phyloP scores from a whole-genome alignment of 106 monocot species.

The Dactylorhiza incarnata region DNA sequence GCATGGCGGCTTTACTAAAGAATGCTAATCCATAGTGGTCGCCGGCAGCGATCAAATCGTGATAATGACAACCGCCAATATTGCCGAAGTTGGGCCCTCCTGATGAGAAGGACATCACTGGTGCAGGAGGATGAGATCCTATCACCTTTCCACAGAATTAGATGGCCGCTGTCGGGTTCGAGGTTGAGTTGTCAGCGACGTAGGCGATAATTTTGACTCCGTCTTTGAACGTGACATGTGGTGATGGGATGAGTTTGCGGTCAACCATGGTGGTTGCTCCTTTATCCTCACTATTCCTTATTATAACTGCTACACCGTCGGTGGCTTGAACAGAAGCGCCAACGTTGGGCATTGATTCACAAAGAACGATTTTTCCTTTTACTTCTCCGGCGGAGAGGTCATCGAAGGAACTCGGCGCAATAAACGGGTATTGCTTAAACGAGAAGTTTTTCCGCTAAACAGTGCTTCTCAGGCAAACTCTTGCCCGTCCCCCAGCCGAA shows the following conservation, averaged over 20 bases:
- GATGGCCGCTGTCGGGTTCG: conserved; percentile 19
- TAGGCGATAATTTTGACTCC: conserved; percentile 11
- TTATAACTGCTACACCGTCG: conserved; percentile 30
- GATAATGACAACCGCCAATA: too few relatives aligned
- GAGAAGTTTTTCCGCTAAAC: neutral
- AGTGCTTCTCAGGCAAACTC: conserved; percentile 27
- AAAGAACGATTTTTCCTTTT: conserved; percentile 13
- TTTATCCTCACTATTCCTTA: neutral
- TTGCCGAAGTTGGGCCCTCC: too few relatives aligned
- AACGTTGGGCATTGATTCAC: neutral
- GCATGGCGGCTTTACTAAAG: conserved; percentile 40
- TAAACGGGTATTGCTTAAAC: neutral
- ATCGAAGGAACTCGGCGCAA: neutral
- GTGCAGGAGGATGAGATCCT: too few relatives aligned
- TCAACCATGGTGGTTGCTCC: conserved; percentile 20
- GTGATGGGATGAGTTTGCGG: conserved; percentile 16
- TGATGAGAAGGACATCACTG: too few relatives aligned
- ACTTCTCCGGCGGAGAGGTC: neutral
- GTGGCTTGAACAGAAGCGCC: neutral
- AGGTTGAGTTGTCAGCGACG: neutral
- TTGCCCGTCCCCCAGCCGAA: conserved; percentile 26
- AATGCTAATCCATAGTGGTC: neutral
- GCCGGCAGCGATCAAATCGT: too few relatives aligned
- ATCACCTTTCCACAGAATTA: conserved; percentile 31
- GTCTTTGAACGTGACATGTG: conserved; percentile 17